phyloP scores from a whole-genome alignment of 345 rosid genomes.

The Limnanthes douglasii region DNA sequence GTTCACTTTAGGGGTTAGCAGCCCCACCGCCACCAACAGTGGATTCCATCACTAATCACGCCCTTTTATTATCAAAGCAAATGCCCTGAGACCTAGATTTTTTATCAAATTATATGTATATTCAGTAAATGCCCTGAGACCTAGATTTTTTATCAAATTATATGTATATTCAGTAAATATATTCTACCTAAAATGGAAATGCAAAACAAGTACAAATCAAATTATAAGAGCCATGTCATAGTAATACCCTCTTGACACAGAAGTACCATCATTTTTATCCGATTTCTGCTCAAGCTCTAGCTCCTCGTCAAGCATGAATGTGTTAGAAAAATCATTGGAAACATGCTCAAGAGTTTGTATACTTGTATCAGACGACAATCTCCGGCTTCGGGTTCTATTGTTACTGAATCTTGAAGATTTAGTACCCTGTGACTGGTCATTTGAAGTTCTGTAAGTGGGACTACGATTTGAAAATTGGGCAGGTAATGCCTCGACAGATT shows the following conservation, averaged over 20 bases:
- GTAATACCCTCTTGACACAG: constrained; percentile 40
- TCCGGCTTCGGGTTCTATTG: constrained; percentile 12
- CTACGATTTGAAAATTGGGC: constrained; percentile 10
- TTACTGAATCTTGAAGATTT: constrained; percentile 16
- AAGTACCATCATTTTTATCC: constrained; percentile 24
- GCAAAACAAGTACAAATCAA: constrained; percentile 1
- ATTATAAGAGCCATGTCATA: constrained; percentile 4
- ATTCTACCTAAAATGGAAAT: neutral
- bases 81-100: constrained; percentile 3
- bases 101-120: constrained; percentile 1
- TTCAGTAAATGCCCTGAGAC: constrained; percentile 3
- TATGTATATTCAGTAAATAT: constrained; percentile 1
- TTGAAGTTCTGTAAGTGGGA: constrained; percentile 2
- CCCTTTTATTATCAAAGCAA: too few relatives aligned
- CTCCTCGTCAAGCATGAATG: constrained; percentile 94
- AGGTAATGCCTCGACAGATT: constrained; percentile 13
- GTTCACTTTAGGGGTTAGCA: too few relatives aligned
- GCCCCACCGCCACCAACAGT: too few relatives aligned
- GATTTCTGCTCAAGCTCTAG: constrained; percentile 71
- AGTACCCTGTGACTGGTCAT: constrained; percentile 15
- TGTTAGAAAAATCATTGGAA: constrained; percentile 53
- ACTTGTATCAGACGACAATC: constrained; percentile 10
- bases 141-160: constrained; percentile 4
- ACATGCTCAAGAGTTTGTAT: constrained; percentile 26
- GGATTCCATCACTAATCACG: too few relatives aligned